A percentile compares a stretch with the other conserved stretches of the same genome.
Conservation (phyloP, 75 land plant species). For the Selaginella tamariscina region DNA sequence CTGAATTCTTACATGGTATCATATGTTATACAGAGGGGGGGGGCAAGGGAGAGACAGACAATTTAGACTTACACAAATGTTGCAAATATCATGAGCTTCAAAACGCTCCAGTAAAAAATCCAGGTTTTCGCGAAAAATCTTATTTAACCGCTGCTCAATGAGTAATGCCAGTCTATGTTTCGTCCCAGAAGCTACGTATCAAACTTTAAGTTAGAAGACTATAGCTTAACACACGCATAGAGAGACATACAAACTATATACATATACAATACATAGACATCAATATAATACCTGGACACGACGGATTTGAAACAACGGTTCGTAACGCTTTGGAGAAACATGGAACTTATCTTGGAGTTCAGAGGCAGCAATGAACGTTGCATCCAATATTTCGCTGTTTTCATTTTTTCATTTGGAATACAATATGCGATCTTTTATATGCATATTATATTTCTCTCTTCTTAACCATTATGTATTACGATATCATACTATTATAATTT, state of each 20-base stretch:
- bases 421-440: no score
- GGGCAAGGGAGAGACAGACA: not conserved
- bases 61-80: constrained; percentile 57
- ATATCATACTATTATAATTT: no score
- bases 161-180: constrained; percentile 64
- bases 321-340: constrained; percentile 65
- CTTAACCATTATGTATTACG: no score
- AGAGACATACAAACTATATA: no score
- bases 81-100: constrained; percentile 88
- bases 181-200: constrained; percentile 79
- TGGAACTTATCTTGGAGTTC: constrained; percentile 67
- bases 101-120: constrained; percentile 85
- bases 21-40: no score
- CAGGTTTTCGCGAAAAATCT: constrained; percentile 76
- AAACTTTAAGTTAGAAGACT: constrained; percentile 8
- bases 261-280: no score
- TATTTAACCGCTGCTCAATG: constrained; percentile 82
- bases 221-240: constrained; percentile 12
- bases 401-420: not conserved
- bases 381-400: constrained; percentile 75
- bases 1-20: no score
- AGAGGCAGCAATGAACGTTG: constrained; percentile 56
- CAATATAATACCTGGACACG: constrained; percentile 85
- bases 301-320: constrained; percentile 63
- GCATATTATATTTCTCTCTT: no score